Percentiles rank a stretch among this genome's conserved stretches.
Conservation (phyloP, 192 early-diverging fungal species). For the Coemansia sp. region DNA sequence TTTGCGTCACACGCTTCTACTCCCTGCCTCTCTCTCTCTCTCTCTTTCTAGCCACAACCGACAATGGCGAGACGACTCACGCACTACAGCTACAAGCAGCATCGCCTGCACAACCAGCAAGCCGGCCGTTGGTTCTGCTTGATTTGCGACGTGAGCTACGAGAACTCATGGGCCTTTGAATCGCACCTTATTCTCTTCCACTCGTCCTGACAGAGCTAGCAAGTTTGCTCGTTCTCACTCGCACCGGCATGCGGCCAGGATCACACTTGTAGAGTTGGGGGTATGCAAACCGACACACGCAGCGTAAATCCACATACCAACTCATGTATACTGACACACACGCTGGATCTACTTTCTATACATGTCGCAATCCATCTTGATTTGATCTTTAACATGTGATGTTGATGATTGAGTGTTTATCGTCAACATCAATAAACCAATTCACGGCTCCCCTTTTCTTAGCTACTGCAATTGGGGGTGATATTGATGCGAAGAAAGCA, state of each 20-base stretch:
- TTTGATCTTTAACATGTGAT: neutral
- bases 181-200: constrained; percentile 29
- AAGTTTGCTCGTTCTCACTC: neutral
- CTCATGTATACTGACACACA: neutral
- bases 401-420: neutral
- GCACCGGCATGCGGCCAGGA: neutral
- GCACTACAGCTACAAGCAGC: neutral
- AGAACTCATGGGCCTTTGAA: constrained; percentile 31
- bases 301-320: neutral
- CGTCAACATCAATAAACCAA: neutral
- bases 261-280: neutral
- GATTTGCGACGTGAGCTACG: constrained; percentile 49
- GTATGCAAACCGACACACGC: neutral
- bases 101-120: neutral
- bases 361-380: neutral
- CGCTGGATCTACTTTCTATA: neutral
- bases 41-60: neutral
- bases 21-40: neutral
- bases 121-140: constrained; percentile 40
- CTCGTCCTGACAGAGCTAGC: neutral
- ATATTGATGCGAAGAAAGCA: neutral
- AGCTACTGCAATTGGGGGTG: neutral
- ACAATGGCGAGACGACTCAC: neutral
- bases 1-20: neutral
- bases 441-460: neutral